Evolutionary conservation across 106 monocot genomes (phyloP).

Genomic region (Dendrobium officinale): DNA sequence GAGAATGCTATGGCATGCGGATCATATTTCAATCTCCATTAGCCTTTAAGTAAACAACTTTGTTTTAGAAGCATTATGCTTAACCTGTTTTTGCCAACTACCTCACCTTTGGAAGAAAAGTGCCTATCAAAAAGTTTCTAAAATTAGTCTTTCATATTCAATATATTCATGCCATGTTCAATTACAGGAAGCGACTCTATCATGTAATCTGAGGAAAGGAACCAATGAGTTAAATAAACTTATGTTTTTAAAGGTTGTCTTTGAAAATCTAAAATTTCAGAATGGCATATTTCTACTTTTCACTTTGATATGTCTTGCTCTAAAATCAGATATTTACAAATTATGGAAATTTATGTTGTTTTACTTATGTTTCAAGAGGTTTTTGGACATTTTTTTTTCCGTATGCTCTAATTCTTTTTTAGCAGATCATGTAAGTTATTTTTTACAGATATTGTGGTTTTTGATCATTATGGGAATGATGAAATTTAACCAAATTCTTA

Average conservation of each 20-base stretch:
- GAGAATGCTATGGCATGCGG: too few species aligned
- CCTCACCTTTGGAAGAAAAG: background rate
- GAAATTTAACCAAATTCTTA: background rate
- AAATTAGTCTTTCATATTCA: too few species aligned
- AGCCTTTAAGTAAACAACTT: too few species aligned
- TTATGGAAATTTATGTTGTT: background rate
- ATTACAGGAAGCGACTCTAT: background rate
- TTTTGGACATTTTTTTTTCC: background rate
- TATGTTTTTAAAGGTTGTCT: background rate
- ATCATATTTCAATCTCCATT: too few species aligned
- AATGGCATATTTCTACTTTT: conserved; percentile 1
- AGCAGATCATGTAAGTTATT: background rate
- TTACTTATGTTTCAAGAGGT: background rate
- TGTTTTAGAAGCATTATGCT: too few species aligned
- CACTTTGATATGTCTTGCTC: background rate
- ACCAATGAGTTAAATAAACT: background rate
- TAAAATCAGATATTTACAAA: background rate
- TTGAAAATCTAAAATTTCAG: background rate
- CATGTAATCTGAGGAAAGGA: background rate
- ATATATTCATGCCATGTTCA: background rate
- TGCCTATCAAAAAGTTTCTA: background rate
- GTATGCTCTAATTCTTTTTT: background rate
- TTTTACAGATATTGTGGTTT: background rate
- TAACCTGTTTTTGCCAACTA: background rate
- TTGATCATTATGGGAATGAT: background rate